These are phyloP conservation scores for Rostrohypoxylon terebratum DNA, from an alignment of 495 filamentous ascomycete genomes.

Conservation along the genomic window DNA sequence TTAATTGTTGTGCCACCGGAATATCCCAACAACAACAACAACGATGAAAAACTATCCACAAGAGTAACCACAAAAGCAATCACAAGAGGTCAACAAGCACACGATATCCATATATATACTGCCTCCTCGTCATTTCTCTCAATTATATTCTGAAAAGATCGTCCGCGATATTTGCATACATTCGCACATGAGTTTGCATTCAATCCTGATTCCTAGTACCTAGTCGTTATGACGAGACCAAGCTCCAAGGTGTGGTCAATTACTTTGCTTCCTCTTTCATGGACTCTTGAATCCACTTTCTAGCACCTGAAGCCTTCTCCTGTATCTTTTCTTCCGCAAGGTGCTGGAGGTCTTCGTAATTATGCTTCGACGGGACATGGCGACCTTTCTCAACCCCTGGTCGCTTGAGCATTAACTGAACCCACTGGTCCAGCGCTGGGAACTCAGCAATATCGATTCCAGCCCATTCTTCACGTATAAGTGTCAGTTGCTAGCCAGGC, in stretches of 20 bases:
- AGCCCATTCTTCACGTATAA: slow-evolving; percentile 67
- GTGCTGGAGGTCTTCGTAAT: slow-evolving; percentile 63
- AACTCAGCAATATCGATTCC: slow-evolving; percentile 83
- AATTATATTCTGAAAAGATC: too few species aligned
- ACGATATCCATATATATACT: too few species aligned
- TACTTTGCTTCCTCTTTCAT: slow-evolving; percentile 67
- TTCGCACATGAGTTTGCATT: too few species aligned
- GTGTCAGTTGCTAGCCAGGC: background rate
- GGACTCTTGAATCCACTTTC: slow-evolving; percentile 71
- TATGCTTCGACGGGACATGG: slow-evolving; percentile 78
- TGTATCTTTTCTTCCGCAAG: slow-evolving; percentile 62
- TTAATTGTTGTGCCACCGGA: background rate
- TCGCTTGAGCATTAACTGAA: slow-evolving; percentile 70
- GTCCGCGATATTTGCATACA: too few species aligned
- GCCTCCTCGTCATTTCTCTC: too few species aligned
- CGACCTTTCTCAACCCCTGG: slow-evolving; percentile 80
- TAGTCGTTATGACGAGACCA: background rate
- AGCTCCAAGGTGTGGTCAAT: background rate
- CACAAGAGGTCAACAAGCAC: too few species aligned
- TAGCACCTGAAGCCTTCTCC: slow-evolving; percentile 59
- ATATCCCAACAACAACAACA: too few species aligned
- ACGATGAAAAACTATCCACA: too few species aligned
- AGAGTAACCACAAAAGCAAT: too few species aligned
- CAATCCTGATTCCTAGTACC: too few species aligned
- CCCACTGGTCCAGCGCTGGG: slow-evolving; percentile 74